Conservation (phyloP, 345 rosid genomes). For the Pugionium cornutum region DNA sequence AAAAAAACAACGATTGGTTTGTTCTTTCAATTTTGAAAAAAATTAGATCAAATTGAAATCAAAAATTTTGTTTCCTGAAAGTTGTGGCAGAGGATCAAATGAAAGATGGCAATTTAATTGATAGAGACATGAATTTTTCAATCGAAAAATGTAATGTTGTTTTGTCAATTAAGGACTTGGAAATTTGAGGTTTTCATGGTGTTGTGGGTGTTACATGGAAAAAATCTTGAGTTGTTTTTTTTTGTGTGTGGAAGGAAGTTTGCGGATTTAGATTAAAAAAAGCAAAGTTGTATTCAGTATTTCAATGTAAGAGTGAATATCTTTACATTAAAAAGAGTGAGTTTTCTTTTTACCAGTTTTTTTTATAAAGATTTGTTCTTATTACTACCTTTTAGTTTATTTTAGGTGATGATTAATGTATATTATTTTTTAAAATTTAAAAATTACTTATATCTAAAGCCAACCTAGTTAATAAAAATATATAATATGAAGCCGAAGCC, state of each 20-base stretch:
- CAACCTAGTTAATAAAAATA: too few species aligned
- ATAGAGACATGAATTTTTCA: slow-evolving; percentile 31
- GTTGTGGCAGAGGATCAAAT: not conserved
- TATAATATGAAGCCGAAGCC: too few species aligned
- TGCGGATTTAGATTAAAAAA: not conserved
- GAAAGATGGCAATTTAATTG: not conserved
- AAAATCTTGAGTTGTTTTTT: not conserved
- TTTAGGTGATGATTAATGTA: too few species aligned
- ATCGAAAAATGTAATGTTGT: slow-evolving; percentile 31
- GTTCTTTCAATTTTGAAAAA: too few species aligned
- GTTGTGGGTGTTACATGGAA: not conserved
- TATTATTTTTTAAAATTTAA: too few species aligned
- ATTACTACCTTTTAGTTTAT: too few species aligned
- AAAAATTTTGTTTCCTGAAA: slow-evolving; percentile 6
- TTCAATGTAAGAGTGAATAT: slow-evolving; percentile 16
- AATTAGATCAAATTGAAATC: slow-evolving; percentile 16
- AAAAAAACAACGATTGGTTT: too few species aligned
- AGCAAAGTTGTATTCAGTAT: not conserved
- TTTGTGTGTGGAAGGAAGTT: not conserved
- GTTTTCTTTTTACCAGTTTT: not conserved
- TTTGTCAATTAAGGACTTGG: slow-evolving; percentile 9
- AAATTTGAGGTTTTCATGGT: not conserved
- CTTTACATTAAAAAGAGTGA: not conserved
- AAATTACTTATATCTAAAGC: too few species aligned
- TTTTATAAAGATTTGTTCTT: too few species aligned